Percentiles rank a stretch among this genome's conserved stretches.
phyloP scores from a whole-genome alignment of 2,329 filamentous ascomycete species.

The Botrytis byssoidea region DNA sequence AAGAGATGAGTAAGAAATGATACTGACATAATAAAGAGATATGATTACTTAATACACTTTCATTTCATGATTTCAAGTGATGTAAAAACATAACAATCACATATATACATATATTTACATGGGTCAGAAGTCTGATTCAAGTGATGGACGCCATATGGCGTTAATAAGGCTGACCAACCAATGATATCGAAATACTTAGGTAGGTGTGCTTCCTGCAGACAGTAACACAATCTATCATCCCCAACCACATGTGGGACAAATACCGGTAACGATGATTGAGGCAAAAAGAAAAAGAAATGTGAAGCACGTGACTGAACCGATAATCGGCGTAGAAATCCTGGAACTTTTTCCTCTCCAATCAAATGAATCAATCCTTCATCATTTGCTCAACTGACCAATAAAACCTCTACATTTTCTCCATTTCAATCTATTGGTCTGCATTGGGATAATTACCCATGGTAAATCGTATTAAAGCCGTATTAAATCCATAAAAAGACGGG shows the following conservation, averaged over 20 bases:
- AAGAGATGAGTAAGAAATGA: no score
- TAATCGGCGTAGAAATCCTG: neutral
- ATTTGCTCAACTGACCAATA: neutral
- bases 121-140: neutral
- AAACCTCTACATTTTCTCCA: no score
- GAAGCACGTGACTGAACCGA: constrained; percentile 3
- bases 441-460: neutral
- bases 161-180: neutral
- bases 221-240: neutral
- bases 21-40: no score
- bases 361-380: neutral
- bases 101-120: neutral
- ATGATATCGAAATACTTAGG: neutral
- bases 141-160: neutral
- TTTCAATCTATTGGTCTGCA: neutral
- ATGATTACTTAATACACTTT: no score
- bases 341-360: neutral
- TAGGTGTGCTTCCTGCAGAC: no score
- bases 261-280: neutral
- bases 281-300: neutral
- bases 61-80: no score
- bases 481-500: neutral
- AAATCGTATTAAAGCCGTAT: neutral
- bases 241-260: neutral
- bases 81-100: no score